Conservation (phyloP, 1,284 basidiomycete genomes). For the Marasmius sp. region DNA sequence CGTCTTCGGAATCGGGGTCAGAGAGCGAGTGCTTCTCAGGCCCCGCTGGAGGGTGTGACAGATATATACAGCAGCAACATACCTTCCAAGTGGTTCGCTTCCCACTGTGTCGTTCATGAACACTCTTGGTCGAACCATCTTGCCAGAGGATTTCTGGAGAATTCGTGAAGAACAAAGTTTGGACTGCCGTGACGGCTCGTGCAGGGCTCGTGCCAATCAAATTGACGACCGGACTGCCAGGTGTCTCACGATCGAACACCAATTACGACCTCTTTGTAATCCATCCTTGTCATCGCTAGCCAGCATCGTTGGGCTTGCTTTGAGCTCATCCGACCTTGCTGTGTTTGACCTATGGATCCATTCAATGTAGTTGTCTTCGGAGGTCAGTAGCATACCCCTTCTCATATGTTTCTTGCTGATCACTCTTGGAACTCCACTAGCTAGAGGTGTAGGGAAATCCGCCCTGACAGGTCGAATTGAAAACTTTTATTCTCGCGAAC, state of each 20-base stretch:
- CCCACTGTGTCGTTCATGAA: slow-evolving; percentile 69
- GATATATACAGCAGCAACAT: slow-evolving; percentile 16
- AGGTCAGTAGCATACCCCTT: slow-evolving; percentile 43
- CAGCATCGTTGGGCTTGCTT: not conserved
- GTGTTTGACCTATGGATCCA: slow-evolving; percentile 48
- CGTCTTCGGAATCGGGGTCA: too few species aligned
- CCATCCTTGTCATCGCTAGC: not conserved
- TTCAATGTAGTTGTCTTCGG: slow-evolving; percentile 79
- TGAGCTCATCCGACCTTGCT: not conserved
- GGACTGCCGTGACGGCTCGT: not conserved
- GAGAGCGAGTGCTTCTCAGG: too few species aligned
- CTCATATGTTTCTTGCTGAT: slow-evolving; percentile 7
- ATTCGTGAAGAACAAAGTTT: not conserved
- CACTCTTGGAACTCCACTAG: slow-evolving; percentile 38
- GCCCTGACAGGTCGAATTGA: slow-evolving; percentile 53
- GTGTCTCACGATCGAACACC: not conserved
- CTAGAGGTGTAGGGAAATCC: slow-evolving; percentile 84
- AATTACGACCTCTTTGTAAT: not conserved
- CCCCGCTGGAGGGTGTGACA: too few species aligned
- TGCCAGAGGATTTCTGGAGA: not conserved
- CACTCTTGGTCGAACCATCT: slow-evolving; percentile 53
- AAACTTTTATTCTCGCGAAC: not conserved
- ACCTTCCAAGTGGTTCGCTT: slow-evolving; percentile 58
- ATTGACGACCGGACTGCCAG: not conserved
- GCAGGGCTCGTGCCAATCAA: not conserved